phyloP scores from a whole-genome alignment of 2,329 filamentous ascomycete genomes.

The Cyphellophora europaea region DNA sequence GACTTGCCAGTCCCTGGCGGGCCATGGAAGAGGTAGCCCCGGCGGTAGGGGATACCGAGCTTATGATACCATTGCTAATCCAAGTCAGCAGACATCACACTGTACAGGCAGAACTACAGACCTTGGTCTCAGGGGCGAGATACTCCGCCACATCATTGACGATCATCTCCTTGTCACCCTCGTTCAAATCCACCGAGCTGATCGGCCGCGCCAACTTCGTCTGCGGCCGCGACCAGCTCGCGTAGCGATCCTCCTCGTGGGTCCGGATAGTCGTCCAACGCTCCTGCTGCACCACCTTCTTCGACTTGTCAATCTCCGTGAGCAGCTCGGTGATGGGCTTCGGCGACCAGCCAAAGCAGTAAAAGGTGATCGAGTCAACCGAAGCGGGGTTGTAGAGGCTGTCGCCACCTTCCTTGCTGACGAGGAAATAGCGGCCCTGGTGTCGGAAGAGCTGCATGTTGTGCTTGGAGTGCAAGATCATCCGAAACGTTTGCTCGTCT shows the following conservation, averaged over 20 bases:
- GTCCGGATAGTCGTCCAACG: slow-evolving; percentile 18
- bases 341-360: slow-evolving; percentile 21
- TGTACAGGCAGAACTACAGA: too few relatives aligned
- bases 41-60: slow-evolving; percentile 57
- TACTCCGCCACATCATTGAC: slow-evolving; percentile 70
- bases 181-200: slow-evolving; percentile 65
- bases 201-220: slow-evolving; percentile 48
- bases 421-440: neutral
- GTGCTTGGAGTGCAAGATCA: neutral
- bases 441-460: neutral
- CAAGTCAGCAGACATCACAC: too few relatives aligned
- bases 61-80: slow-evolving; percentile 20
- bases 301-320: slow-evolving; percentile 30
- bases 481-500: neutral
- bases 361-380: neutral
- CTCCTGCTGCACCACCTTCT: slow-evolving; percentile 25
- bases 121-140: slow-evolving; percentile 27
- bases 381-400: neutral
- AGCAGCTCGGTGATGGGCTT: slow-evolving; percentile 38
- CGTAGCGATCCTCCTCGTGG: slow-evolving; percentile 26
- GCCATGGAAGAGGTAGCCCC: slow-evolving; percentile 71
- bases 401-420: neutral
- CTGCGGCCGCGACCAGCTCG: slow-evolving; percentile 10
- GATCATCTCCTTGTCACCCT: slow-evolving; percentile 53
- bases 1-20: slow-evolving; percentile 69